phyloP scores from a whole-genome alignment of 2,329 filamentous ascomycete genomes.

The Pseudogymnoascus sp. region DNA sequence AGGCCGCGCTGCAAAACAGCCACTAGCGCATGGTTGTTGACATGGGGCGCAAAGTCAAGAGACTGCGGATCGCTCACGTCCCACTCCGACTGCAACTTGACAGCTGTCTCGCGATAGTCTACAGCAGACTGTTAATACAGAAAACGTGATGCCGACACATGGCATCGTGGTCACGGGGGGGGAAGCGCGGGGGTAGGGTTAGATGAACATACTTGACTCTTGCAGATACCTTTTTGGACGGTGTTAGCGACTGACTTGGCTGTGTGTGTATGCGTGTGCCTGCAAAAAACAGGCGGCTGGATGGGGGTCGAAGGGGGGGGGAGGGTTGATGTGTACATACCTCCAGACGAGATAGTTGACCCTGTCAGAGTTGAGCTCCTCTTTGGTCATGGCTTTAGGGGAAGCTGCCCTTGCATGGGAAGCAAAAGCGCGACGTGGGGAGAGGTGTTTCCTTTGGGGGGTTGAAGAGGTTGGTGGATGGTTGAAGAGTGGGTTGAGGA shows the following conservation, averaged over 20 bases:
- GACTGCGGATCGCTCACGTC: slow-evolving; percentile 53
- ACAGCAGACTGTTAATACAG: slow-evolving; percentile 16
- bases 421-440: not conserved
- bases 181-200: not conserved
- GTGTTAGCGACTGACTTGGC: slow-evolving; percentile 22
- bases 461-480: not conserved
- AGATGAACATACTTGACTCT: slow-evolving; percentile 26
- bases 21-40: slow-evolving; percentile 56
- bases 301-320: not conserved
- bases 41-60: slow-evolving; percentile 55
- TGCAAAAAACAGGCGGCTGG: slow-evolving; percentile 12
- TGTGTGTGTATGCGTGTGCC: slow-evolving; percentile 13
- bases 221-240: slow-evolving; percentile 25
- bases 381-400: slow-evolving; percentile 24
- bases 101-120: slow-evolving; percentile 61
- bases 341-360: slow-evolving; percentile 65
- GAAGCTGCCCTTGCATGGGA: not conserved
- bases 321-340: slow-evolving; percentile 35
- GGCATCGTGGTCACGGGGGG: slow-evolving; percentile 9
- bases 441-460: not conserved
- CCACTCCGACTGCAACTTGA: slow-evolving; percentile 63
- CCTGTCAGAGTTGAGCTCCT: slow-evolving; percentile 51
- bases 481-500: not conserved
- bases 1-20: slow-evolving; percentile 55
- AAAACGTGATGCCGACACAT: slow-evolving; percentile 4